These are phyloP conservation scores for Kuraishia borneana DNA, from an alignment of 805 yeast species.

Conservation along the genomic window DNA sequence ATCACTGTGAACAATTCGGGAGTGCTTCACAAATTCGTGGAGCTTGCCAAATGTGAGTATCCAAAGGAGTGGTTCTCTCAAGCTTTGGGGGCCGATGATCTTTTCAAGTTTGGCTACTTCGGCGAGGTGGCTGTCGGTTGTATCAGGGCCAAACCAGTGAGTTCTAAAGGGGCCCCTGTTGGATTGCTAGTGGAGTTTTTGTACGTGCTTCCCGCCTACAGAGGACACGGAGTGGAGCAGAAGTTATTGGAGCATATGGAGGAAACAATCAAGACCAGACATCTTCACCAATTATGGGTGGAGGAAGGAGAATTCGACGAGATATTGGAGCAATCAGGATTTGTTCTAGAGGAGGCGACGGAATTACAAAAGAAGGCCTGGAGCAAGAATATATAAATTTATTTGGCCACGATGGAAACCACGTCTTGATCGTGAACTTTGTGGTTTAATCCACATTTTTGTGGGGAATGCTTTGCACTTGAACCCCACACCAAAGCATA, in stretches of 20 bases:
- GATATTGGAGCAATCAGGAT: neutral
- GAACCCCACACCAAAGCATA: conserved; percentile 97
- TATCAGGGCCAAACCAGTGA: conserved; percentile 42
- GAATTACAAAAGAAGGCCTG: neutral
- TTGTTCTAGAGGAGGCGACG: no score
- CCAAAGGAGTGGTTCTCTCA: conserved; percentile 41
- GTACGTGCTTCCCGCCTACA: conserved; percentile 49
- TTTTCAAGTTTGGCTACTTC: conserved; percentile 46
- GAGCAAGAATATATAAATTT: conserved; percentile 6
- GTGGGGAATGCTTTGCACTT: conserved; percentile 91
- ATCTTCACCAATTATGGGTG: conserved; percentile 34
- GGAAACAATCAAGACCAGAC: conserved; percentile 41
- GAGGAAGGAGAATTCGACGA: neutral
- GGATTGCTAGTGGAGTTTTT: conserved; percentile 14
- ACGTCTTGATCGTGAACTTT: conserved; percentile 88
- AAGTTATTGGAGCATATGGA: conserved; percentile 45
- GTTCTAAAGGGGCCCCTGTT: conserved; percentile 14
- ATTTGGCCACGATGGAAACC: conserved; percentile 81
- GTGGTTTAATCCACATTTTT: conserved; percentile 86
- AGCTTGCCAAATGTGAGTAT: conserved; percentile 29
- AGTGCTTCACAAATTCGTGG: conserved; percentile 44
- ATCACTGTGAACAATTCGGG: conserved; percentile 51
- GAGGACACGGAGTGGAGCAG: conserved; percentile 50
- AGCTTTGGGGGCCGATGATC: conserved; percentile 33
- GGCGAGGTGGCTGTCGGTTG: conserved; percentile 79